Evolutionary conservation across 1,284 basidiomycete genomes (phyloP).

Genomic region (Marasmius fiardii): DNA sequence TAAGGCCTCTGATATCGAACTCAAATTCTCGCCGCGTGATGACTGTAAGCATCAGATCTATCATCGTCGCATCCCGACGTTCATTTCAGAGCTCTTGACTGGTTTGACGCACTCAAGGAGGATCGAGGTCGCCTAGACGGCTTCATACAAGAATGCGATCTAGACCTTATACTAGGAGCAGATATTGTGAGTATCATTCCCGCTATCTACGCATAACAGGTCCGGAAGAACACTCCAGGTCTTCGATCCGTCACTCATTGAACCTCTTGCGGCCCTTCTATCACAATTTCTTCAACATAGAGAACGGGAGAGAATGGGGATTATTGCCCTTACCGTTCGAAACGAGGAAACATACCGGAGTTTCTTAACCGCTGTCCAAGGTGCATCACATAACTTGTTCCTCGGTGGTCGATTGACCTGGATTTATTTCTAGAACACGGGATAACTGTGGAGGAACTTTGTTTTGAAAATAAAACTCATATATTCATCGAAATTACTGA

Average conservation of each 20-base stretch:
- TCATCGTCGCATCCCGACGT: constrained; percentile 47
- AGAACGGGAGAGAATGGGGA: constrained; percentile 27
- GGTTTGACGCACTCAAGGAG: constrained; percentile 52
- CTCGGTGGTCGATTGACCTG: background rate
- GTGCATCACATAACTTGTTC: constrained; percentile 19
- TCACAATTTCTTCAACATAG: constrained; percentile 37
- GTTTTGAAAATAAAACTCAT: background rate
- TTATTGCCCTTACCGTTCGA: constrained; percentile 59
- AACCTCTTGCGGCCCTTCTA: constrained; percentile 52
- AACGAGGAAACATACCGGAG: constrained; percentile 38
- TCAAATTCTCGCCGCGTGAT: too few species aligned
- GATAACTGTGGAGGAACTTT: background rate
- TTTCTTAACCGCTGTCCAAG: constrained; percentile 34
- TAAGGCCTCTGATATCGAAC: constrained; percentile 38
- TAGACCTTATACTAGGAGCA: constrained; percentile 64
- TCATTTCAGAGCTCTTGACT: constrained; percentile 50
- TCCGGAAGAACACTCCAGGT: constrained; percentile 38
- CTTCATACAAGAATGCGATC: constrained; percentile 38
- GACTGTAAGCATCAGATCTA: too few species aligned
- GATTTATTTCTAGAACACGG: background rate
- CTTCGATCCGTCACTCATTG: constrained; percentile 64
- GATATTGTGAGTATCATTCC: constrained; percentile 50
- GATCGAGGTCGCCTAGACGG: constrained; percentile 21
- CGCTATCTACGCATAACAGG: background rate
- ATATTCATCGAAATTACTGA: background rate